A percentile compares a stretch with the other conserved stretches of the same genome.
phyloP scores from a whole-genome alignment of 2,329 filamentous ascomycete genomes.

The Domatiomyces catenatus region DNA sequence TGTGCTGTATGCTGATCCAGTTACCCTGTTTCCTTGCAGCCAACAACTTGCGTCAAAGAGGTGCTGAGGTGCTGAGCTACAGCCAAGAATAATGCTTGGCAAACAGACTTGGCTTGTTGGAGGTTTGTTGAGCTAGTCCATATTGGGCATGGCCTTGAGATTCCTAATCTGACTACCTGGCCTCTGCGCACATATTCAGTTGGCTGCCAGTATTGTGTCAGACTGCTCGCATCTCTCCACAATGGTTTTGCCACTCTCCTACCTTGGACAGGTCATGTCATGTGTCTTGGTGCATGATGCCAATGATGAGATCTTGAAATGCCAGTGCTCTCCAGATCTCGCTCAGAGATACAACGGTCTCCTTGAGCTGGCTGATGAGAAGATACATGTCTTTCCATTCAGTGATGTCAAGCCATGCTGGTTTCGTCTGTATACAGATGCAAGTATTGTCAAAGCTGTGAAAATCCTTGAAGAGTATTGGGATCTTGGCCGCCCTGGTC shows the following conservation, averaged over 20 bases:
- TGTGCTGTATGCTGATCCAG: background rate
- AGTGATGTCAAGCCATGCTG: conserved; percentile 41
- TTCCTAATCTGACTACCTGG: background rate
- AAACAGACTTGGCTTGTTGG: no score
- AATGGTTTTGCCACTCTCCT: background rate
- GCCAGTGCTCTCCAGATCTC: conserved; percentile 3
- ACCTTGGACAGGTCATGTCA: background rate
- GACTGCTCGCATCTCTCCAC: background rate
- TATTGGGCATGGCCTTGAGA: background rate
- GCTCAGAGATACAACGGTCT: conserved; percentile 21
- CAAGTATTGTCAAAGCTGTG: conserved; percentile 34
- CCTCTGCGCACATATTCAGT: background rate
- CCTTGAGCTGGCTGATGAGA: conserved; percentile 35
- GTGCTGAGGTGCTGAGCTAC: background rate
- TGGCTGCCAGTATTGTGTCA: background rate
- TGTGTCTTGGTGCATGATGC: background rate
- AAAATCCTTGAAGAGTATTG: conserved; percentile 17
- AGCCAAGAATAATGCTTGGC: background rate
- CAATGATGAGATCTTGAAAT: conserved; percentile 9
- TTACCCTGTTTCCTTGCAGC: background rate
- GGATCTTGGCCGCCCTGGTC: background rate
- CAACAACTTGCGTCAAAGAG: background rate
- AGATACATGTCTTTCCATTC: conserved; percentile 42
- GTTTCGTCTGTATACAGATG: conserved; percentile 43
- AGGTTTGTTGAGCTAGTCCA: no score